Evolutionary conservation across 129 eudicot species (phyloP), one percentile per base, ranked within the genome.

Genomic region (Daucus carota): DNA sequence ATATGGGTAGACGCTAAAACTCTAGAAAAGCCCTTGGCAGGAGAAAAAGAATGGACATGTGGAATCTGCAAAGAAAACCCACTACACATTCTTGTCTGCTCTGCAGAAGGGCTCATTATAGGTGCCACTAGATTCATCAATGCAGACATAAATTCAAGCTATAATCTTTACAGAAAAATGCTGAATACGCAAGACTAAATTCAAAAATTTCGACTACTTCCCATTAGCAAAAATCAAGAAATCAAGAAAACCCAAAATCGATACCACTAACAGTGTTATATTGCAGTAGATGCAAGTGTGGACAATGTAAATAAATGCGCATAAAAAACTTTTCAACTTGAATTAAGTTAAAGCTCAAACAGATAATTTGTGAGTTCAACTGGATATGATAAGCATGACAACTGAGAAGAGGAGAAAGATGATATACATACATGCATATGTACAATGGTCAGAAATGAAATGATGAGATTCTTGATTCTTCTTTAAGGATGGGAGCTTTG

Each of bases 41-140:
- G 76, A 24, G 90, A 41, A 43, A 87, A 73, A 29, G 77, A 78
- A 20, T 79, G 89, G 43, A 85, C 75, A 77, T 86, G 84, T 24
- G 81, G 77, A 36, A 81, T 57, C 32, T 76, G 81, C 68, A 80
- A 62, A 69, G 48, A 73, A 67, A 85, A 85, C 28, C 86, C 80
- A 75, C 46, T 77, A 22, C 63, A 6, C 40, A 76, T 90, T 88
- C 77, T 75, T 6, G 72, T 66, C 69, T 73, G 70, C 54, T 84
- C 86, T 29, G 71, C 63, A 44, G 81, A 82, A n/a, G 92, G 82
- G 76, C 77, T 86, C 73, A 85, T 73, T 31, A 86, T 69, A 6
- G 90, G 90, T 38, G 89, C 83, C 24, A 78, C 77, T 54, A 94
- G 80, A 73, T 84, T 88, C 43, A 87, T 70, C 31, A 86, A 87